Conservation (phyloP, 176 grass and related monocot species). For the Oryza longistaminata region DNA sequence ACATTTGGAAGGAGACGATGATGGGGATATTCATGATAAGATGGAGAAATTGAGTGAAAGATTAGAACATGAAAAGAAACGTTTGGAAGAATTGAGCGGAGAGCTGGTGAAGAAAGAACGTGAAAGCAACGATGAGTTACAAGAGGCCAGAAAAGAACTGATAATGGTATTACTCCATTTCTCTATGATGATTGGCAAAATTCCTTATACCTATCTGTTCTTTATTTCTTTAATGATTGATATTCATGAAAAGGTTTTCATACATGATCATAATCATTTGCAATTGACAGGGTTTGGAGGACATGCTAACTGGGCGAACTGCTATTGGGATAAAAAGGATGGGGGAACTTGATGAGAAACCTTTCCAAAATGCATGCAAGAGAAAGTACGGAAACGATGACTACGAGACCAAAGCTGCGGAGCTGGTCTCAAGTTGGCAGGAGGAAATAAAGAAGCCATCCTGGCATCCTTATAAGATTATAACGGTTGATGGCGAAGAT, state of each 20-base stretch:
- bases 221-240: neutral
- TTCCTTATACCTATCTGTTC: conserved; percentile 3
- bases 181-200: conserved; percentile 14
- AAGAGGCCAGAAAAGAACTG: conserved; percentile 74
- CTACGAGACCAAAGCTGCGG: conserved; percentile 45
- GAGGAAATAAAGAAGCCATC: conserved; percentile 90
- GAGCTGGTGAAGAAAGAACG: conserved; percentile 78
- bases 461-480: conserved; percentile 89
- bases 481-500: conserved; percentile 43
- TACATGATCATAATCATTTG: conserved; percentile 17
- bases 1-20: conserved; percentile 82
- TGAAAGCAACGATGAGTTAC: conserved; percentile 85
- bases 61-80: conserved; percentile 64
- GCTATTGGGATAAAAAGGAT: conserved; percentile 89
- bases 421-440: conserved; percentile 67
- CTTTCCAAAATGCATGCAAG: conserved; percentile 71
- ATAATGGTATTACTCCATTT: conserved; percentile 53
- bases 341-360: conserved; percentile 77
- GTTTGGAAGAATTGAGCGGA: conserved; percentile 59
- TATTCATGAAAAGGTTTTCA: conserved; percentile 19
- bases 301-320: conserved; percentile 54
- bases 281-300: conserved; percentile 68
- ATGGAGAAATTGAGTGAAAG: conserved; percentile 76
- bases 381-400: conserved; percentile 50
- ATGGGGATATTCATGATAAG: conserved; percentile 73